Evolutionary conservation across 1,284 basidiomycete genomes (phyloP), one percentile per base, ranked within the genome.

Genomic region (Gymnopus androsaceus): DNA sequence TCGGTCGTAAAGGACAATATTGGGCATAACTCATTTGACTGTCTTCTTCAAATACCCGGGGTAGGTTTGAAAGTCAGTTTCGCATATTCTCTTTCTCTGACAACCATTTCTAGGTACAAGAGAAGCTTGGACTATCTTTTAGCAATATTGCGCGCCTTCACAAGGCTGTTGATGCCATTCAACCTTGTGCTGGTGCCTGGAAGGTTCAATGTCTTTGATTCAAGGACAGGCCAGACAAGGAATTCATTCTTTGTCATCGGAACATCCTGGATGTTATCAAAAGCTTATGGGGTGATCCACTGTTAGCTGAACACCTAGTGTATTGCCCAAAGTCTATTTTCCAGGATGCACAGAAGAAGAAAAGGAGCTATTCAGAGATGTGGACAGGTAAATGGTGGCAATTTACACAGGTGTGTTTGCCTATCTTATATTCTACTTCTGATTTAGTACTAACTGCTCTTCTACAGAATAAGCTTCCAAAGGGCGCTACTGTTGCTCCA

Each of bases 361-460:
- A 15, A 54, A 15, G 51, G 49, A 3, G 72, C 1, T 74, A 63
- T 47, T 64, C 69, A 58, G 70, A 72, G 15, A 68, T 75, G 60
- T 59, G 73, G 36, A 72, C 72, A 0, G 71, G 70, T 0, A 64
- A 67, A 36, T 75, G 74, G 74, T 74, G 72, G 72, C 75, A 71
- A 69, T 42, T 51, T 12, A 71, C 64, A 0, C 74, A 76, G 67
- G 73, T 72, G 31, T 21, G 65, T n/a, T 57, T 47, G 21, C 3
- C 3, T 47, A 36, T 21, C 30, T 42, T 6, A 11, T 9, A 8
- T 11, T 41, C 7, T 41, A n/a, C 7, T 41, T 17, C 31, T 44
- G 54, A 11, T 4, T 36, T n/a, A n/a, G n/a, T n/a, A n/a, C n/a
- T 28, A n/a, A 6, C 19, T 48, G 11, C 15, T 19, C 31, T 30